These are phyloP conservation scores for Amphichorda felina DNA, from an alignment of 2,329 filamentous ascomycete species.

Conservation along the genomic window DNA sequence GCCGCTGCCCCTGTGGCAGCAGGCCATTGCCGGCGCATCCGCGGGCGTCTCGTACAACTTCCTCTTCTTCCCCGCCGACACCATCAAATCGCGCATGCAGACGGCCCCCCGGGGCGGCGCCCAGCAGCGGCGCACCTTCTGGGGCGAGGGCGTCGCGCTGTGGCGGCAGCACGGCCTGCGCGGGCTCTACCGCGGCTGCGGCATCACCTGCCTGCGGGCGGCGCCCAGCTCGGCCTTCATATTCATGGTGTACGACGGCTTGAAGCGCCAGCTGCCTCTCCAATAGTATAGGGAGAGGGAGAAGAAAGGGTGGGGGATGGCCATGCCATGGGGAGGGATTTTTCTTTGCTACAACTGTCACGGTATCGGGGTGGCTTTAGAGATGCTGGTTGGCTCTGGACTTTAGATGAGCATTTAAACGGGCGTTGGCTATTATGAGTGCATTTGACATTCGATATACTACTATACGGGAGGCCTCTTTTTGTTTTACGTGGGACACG, in stretches of 20 bases:
- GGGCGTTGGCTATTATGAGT: too few relatives aligned
- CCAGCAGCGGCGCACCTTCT: constrained; percentile 53
- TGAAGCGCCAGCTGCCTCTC: constrained; percentile 58
- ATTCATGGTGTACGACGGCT: constrained; percentile 84
- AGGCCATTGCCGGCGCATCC: constrained; percentile 74
- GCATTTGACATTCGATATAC: too few relatives aligned
- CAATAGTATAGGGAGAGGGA: constrained; percentile 14
- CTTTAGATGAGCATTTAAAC: too few relatives aligned
- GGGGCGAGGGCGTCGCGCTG: constrained; percentile 56
- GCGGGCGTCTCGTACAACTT: constrained; percentile 96
- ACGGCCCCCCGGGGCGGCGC: constrained; percentile 58
- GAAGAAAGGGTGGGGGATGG: too few relatives aligned
- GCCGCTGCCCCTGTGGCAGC: constrained; percentile 69
- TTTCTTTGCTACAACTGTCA: not conserved
- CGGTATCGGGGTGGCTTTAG: too few relatives aligned
- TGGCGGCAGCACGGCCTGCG: constrained; percentile 74
- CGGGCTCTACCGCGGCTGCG: constrained; percentile 87
- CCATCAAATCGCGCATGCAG: constrained; percentile 95
- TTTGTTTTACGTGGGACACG: too few relatives aligned
- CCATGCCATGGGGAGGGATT: too few relatives aligned
- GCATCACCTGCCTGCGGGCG: constrained; percentile 78
- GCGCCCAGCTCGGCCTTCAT: constrained; percentile 97
- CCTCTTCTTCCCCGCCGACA: constrained; percentile 92
- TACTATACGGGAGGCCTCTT: too few relatives aligned
- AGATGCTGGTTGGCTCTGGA: too few relatives aligned